phyloP scores from a whole-genome alignment of 352 stramenopile genomes.

The Pythium biforme region DNA sequence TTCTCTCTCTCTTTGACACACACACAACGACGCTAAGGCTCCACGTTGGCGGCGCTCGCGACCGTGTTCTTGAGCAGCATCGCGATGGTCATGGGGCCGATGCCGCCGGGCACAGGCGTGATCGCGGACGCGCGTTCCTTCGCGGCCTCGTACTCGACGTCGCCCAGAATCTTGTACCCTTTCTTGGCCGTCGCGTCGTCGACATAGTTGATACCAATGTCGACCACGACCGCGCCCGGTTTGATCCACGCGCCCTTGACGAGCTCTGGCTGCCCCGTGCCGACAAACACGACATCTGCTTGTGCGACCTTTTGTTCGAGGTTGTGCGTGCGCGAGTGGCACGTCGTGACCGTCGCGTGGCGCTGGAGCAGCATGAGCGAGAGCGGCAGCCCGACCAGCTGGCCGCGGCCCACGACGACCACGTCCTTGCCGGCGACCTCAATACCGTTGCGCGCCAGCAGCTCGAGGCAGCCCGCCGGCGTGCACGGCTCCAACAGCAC shows the following conservation, averaged over 20 bases:
- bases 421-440: constrained; percentile 94
- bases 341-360: constrained; percentile 97
- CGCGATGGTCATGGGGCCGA: constrained; percentile 99
- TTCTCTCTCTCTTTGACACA: no score
- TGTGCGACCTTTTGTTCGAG: constrained; percentile 53
- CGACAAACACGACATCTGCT: constrained; percentile 97
- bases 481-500: constrained; percentile 91
- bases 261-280: constrained; percentile 92
- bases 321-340: constrained; percentile 92
- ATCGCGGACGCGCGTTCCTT: constrained; percentile 90
- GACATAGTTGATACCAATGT: constrained; percentile 99
- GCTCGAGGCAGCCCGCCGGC: constrained; percentile 79
- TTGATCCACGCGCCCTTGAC: constrained; percentile 97
- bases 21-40: no score
- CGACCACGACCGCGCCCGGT: constrained; percentile 95
- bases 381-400: constrained; percentile 97
- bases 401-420: constrained; percentile 95
- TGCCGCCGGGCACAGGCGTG: constrained; percentile 95
- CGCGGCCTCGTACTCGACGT: constrained; percentile 94
- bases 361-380: constrained; percentile 93
- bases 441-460: constrained; percentile 70
- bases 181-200: constrained; percentile 70
- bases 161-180: constrained; percentile 95
- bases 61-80: constrained; percentile 91
- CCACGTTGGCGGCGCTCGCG: constrained; percentile 52